Conservation (phyloP, 2,329 filamentous ascomycete species). For the Fusarium oxysporum region DNA sequence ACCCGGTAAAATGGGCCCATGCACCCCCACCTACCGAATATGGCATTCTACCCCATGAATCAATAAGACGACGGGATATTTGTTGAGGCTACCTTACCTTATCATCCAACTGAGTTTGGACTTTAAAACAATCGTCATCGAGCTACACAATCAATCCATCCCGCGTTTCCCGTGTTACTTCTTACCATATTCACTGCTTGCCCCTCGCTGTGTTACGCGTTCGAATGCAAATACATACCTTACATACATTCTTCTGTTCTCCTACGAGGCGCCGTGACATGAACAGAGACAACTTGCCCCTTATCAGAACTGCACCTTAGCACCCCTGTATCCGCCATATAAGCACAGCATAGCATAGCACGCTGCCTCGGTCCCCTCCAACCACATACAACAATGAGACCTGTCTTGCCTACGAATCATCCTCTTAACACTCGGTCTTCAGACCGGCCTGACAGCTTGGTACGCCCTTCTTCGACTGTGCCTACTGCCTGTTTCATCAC, state of each 20-base stretch:
- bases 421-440: conserved; percentile 35
- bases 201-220: not conserved
- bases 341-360: conserved; percentile 1
- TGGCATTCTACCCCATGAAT: conserved; percentile 11
- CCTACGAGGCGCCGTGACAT: conserved; percentile 17
- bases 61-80: not conserved
- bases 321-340: conserved; percentile 12
- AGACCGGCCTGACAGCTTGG: conserved; percentile 38
- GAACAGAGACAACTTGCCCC: conserved; percentile 11
- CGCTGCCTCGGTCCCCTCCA: conserved; percentile 14
- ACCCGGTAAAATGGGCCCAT: conserved; percentile 17
- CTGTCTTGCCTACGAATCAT: conserved; percentile 38
- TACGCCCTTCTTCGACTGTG: conserved; percentile 34
- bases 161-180: conserved; percentile 17
- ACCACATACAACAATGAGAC: conserved; percentile 42
- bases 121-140: conserved; percentile 43
- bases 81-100: conserved; percentile 15
- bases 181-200: not conserved
- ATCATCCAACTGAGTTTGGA: conserved; percentile 25
- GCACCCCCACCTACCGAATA: conserved; percentile 38
- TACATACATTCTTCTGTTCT: not conserved
- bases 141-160: conserved; percentile 17
- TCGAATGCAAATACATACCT: not conserved
- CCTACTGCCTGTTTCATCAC: conserved; percentile 52
- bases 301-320: conserved; percentile 13